Evolutionary conservation across 2,329 filamentous ascomycete genomes (phyloP), one percentile per base, ranked within the genome.

Genomic region (Diaporthe capsici): DNA sequence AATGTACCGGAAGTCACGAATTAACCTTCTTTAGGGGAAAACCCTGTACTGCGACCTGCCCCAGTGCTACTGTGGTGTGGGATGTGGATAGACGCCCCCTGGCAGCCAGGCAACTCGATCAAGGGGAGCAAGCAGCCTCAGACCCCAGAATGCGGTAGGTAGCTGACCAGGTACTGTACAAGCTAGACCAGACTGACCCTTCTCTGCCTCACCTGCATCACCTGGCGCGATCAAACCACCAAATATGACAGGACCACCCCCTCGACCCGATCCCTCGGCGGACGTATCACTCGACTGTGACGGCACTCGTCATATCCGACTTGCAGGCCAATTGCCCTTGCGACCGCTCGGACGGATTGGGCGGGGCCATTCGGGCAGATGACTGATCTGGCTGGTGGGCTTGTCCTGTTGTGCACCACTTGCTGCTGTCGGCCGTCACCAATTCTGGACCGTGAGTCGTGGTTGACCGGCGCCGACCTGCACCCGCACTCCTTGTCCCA

Each of bases 101-200:
- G 37, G 37, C 37, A 12, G 37, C 37, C 61, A 49, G 42, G 61
- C 42, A 47, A 65, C 42, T 31, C 61, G 44, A 37, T 53, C n/a
- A 58, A 71, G 68, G 68, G 68, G 67, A 47, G 42, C 15, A 37
- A 53, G 31, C 65, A 53, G 65, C 47, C 47, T 68, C 47, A 53
- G 47, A 68, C 44, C 63, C 63, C 47, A 51, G 31, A 5, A 65
- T 42, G 9, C 37, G 58, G 58, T 61, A 60, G 55, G 5, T 44
- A 22, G 44, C 57, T 39, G 57, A 25, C 22, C 22, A 39, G 57
- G 20, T n/a, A 39, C 22, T 34, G 20, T n/a, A 39, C 22, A 37
- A n/a, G 12, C 57, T 39, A 60, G 55, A 37, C 55, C 57, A 39
- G 57, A 25, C 13, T 13, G 5, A 3, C 42, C 42, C 42, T 34